phyloP scores from a whole-genome alignment of 2,329 filamentous ascomycete genomes.

The Endothia cerciana region DNA sequence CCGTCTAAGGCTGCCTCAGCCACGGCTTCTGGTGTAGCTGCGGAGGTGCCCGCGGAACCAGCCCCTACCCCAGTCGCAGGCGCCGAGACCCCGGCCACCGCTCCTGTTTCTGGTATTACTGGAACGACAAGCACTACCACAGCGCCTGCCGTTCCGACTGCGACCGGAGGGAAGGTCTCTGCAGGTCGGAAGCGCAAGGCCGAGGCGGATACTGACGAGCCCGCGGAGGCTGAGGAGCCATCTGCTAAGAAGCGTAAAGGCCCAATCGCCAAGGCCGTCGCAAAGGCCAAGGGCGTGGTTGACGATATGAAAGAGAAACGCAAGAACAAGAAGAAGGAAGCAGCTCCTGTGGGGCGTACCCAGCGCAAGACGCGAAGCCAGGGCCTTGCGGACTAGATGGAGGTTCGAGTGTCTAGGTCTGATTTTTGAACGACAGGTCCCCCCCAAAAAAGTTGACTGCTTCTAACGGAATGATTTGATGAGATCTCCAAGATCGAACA shows the following conservation, averaged over 20 bases:
- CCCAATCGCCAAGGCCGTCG: conserved; percentile 28
- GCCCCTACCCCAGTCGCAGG: conserved; percentile 6
- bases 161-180: not conserved
- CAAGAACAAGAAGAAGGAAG: conserved; percentile 35
- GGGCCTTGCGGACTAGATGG: conserved; percentile 31
- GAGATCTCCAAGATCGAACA: not conserved
- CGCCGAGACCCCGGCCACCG: not conserved
- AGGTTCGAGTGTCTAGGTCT: not conserved
- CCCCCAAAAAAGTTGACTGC: not conserved
- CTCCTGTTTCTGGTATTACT: not conserved
- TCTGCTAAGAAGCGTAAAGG: conserved; percentile 27
- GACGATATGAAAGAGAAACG: conserved; percentile 25
- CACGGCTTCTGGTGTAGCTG: conserved; percentile 1
- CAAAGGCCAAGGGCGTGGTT: conserved; percentile 24
- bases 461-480: not conserved
- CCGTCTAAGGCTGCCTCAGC: not conserved
- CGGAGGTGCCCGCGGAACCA: conserved; percentile 13
- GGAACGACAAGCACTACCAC: conserved; percentile 10
- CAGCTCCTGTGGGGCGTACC: conserved; percentile 40
- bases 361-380: conserved; percentile 47
- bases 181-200: conserved; percentile 35
- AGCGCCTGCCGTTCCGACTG: conserved; percentile 6
- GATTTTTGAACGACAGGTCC: not conserved
- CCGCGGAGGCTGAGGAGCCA: conserved; percentile 16
- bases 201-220: conserved; percentile 15